Evolutionary conservation across 495 filamentous ascomycete species (phyloP).

Genomic region (Baudoinia panamericana): DNA sequence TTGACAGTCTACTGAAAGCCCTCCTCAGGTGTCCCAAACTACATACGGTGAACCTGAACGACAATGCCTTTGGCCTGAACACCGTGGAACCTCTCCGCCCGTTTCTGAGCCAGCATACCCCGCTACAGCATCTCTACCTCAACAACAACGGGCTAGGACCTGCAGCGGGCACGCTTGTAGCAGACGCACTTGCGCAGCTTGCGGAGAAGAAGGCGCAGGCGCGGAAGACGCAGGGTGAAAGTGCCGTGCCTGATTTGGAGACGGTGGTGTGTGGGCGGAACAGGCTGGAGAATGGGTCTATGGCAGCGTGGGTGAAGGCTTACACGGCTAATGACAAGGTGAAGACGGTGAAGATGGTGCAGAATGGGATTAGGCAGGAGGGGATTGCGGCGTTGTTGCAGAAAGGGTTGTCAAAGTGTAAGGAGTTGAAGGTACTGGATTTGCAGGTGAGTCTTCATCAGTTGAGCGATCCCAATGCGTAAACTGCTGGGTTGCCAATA

Average conservation of each 20-base stretch:
- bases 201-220: conserved; percentile 71
- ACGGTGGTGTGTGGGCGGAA: conserved; percentile 94
- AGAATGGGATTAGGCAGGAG: conserved; percentile 93
- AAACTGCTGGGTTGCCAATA: no score
- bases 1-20: conserved; percentile 70
- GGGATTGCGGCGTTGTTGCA: conserved; percentile 67
- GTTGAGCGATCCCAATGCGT: no score
- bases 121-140: conserved; percentile 80
- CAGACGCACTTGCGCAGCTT: conserved; percentile 60
- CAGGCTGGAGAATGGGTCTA: conserved; percentile 84
- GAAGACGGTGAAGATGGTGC: conserved; percentile 87
- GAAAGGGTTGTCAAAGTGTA: conserved; percentile 58
- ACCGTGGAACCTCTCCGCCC: conserved; percentile 44
- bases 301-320: conserved; percentile 83
- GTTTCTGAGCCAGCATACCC: conserved; percentile 73
- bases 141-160: conserved; percentile 99
- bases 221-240: conserved; percentile 37
- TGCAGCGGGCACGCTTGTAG: conserved; percentile 71
- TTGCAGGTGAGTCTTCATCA: conserved; percentile 35
- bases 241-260: conserved; percentile 67
- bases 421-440: conserved; percentile 59
- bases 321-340: conserved; percentile 69
- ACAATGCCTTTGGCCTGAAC: conserved; percentile 95
- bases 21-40: conserved; percentile 71
- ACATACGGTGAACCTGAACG: conserved; percentile 85